Base-by-base conservation (phyloP, 306 rosid species). In the Lathyrus sativus region DNA sequence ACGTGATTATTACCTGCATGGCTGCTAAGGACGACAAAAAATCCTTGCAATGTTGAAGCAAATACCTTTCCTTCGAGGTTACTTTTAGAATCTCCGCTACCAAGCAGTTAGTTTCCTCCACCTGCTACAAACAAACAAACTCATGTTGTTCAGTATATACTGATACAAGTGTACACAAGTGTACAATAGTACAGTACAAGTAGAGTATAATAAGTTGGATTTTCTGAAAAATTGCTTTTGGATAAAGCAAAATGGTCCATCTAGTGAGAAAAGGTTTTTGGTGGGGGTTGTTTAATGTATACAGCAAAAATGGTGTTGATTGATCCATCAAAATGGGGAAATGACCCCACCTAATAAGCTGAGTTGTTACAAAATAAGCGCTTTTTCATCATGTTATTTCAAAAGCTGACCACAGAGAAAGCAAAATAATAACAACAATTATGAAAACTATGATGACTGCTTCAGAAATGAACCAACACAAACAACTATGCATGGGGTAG, bases 21-120 rank as follows among this genome's bases (percentile, higher is more conserved):
- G 87, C 91, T 26, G 86, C 85, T 83, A 87, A 62, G 0, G 89
- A 84, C 35, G 95, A 90, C 83, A 90, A 87, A 69, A 84, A 84
- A 18, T 85, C 96, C 73, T 85, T 84, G 86, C 91, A 87, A 50
- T 87, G 96, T 67, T 87, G 95, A 49, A 90, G 96, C 78, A 85
- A 62, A 79, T 73, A 57, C 80, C 85, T 81, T 80, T 90, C 95
- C 49, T 88, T 87, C 48, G 88, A 82, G 4, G 95, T 90, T 69
- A 90, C 89, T 82, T 85, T 90, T 68, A 82, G 81, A 59, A 90
- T 89, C 74, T 90, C 96, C 15, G 84, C 88, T 76, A 85, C 83
- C 95, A 90, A 74, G 79, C 87, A 60, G 75, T 90, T 85, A 78
- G 87, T 80, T 75, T 85, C 95, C 82, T 90, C 96, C 82, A 87